Evolutionary conservation across 129 eudicot genomes (phyloP).

Genomic region (Flaveria bidentis): DNA sequence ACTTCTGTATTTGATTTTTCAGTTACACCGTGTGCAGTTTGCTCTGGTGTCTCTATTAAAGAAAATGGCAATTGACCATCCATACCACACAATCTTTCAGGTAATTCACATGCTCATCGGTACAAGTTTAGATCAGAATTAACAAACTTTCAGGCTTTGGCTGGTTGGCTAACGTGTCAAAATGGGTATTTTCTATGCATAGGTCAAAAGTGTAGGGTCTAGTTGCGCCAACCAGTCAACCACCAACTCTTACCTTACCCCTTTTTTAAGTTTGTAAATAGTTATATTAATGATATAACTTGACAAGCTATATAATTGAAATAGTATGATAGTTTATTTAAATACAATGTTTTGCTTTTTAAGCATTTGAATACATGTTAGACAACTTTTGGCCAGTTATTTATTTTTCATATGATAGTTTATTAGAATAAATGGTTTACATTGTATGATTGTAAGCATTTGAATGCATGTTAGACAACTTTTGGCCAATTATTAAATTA

Average conservation of each 20-base stretch:
- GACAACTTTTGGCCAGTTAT: not conserved
- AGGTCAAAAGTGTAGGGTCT: constrained; percentile 6
- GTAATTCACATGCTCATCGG: constrained; percentile 36
- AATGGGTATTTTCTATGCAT: not conserved
- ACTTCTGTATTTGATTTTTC: not conserved
- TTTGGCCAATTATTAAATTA: not conserved
- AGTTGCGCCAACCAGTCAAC: not conserved
- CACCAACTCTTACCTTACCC: not conserved
- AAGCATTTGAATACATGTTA: not conserved
- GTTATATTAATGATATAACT: not conserved
- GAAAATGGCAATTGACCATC: constrained; percentile 95
- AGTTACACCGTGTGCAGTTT: constrained; percentile 51
- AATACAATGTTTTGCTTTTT: not conserved
- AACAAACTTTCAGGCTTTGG: not conserved
- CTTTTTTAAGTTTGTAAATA: not conserved
- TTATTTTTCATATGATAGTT: not conserved
- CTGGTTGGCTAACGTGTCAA: constrained; percentile 1
- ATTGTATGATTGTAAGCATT: not conserved
- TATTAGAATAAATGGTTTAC: not conserved
- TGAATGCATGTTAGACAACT: not conserved
- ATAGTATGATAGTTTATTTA: not conserved
- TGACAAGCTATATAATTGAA: not conserved
- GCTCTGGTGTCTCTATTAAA: constrained; percentile 91
- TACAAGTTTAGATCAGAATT: constrained; percentile 14
- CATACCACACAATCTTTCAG: constrained; percentile 94